A percentile compares a stretch with the other conserved stretches of the same genome.
These are phyloP conservation scores for Claviceps capensis DNA, from an alignment of 2,329 filamentous ascomycete species.

Conservation along the genomic window DNA sequence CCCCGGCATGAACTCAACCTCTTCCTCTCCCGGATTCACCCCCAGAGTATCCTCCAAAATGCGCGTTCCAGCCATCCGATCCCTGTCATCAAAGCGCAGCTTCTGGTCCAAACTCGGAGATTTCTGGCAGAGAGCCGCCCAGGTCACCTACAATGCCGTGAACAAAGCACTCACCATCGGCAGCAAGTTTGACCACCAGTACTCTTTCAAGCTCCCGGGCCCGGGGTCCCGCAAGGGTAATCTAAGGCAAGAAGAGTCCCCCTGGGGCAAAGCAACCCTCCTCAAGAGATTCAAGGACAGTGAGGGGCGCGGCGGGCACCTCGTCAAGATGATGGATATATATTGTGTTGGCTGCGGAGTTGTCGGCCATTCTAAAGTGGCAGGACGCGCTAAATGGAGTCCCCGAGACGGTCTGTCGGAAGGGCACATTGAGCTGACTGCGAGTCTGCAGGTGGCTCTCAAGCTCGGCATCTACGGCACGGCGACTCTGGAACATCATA, in stretches of 20 bases:
- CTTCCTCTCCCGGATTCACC: neutral
- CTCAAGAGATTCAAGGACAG: neutral
- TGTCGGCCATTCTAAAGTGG: neutral
- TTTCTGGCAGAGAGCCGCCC: neutral
- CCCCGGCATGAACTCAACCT: neutral
- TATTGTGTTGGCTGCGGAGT: constrained; percentile 3
- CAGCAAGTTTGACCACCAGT: constrained; percentile 6
- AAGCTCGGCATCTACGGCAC: constrained; percentile 19
- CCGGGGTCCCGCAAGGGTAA: too few species aligned
- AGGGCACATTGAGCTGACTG: constrained; percentile 7
- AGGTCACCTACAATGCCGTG: neutral
- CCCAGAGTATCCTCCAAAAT: neutral
- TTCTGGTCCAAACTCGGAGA: constrained; percentile 1
- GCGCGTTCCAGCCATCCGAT: neutral
- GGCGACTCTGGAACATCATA: constrained; percentile 9
- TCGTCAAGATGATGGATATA: neutral
- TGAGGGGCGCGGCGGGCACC: too few species aligned
- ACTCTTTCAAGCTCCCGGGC: constrained; percentile 10
- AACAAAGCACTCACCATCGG: constrained; percentile 4
- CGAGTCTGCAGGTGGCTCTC: neutral
- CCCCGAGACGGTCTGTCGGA: constrained; percentile 10
- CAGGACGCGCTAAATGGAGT: constrained; percentile 4
- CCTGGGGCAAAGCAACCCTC: constrained; percentile 3
- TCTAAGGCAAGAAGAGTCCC: neutral
- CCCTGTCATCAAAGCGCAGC: constrained; percentile 2